Evolutionary conservation across 1,284 basidiomycete species (phyloP), one percentile per base, ranked within the genome.

Genomic region (Ceratobasidium sp.): DNA sequence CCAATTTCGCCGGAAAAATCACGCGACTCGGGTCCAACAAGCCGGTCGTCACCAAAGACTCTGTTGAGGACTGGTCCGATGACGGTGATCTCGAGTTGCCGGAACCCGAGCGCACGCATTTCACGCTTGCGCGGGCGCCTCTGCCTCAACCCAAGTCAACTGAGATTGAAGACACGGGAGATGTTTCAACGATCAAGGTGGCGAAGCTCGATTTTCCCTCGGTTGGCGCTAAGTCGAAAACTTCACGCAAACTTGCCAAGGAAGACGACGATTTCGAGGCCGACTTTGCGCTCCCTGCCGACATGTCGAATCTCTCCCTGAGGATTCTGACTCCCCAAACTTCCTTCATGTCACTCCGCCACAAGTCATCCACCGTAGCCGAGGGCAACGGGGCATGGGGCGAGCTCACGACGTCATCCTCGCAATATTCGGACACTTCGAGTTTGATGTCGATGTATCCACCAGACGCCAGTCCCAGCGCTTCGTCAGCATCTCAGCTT

Each of bases 151-250:
- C 13, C 42, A 83, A 85, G 56, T 84, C 84, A 52, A 87, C 87
- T 2, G 88, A 90, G 49, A 85, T 74, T 27, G 73, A 72, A 5
- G 72, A 89, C 40, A 89, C 90, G 47, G 90, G 91, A 76, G 88
- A 90, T 43, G 84, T 90, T 7, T 91, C 89, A 20, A 91, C 89
- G 38, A 92, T 91, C 79, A 91, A 91, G 77, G 85, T 86, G 56
- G 79, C 85, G 25, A 84, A 83, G 32, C 80, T 87, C 45, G 47
- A 49, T 54, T 68, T 72, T 47, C 40, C 43, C 22, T 27, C 64
- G 3, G 69, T 54, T 42, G 40, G 53, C 32, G 43, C 49, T 10
- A 31, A 35, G 22, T 43, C 54, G 22, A 55, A 68, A 42, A 31
- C 35, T 8, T 60, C 69, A 74, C 72, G 72, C 71, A 45, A 79